phyloP scores from a whole-genome alignment of 1,284 basidiomycete genomes.

The Cutaneotrichosporon sp. region DNA sequence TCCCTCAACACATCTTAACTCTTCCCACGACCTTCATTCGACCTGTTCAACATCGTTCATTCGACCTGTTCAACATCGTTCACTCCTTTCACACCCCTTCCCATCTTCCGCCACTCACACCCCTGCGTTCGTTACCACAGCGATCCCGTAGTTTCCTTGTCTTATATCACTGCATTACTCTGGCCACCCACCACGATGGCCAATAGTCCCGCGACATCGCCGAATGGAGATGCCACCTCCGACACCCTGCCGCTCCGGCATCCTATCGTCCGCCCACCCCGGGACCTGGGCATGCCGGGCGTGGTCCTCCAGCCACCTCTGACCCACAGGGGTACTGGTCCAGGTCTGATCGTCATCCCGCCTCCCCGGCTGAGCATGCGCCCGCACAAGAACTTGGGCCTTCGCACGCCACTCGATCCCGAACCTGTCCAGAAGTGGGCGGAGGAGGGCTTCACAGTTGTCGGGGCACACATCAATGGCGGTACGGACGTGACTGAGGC shows the following conservation, averaged over 20 bases:
- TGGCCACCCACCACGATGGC: too few relatives aligned
- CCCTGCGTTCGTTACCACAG: too few relatives aligned
- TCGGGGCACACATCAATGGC: slow-evolving; percentile 7
- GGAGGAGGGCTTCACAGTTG: slow-evolving; percentile 21
- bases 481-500: slow-evolving; percentile 15
- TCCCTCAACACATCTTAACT: too few relatives aligned
- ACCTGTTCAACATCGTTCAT: too few relatives aligned
- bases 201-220: too few relatives aligned
- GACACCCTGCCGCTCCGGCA: neutral
- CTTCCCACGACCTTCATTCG: too few relatives aligned
- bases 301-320: slow-evolving; percentile 17
- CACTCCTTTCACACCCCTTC: too few relatives aligned
- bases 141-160: too few relatives aligned
- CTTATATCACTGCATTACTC: too few relatives aligned
- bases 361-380: slow-evolving; percentile 11
- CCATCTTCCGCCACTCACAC: too few relatives aligned
- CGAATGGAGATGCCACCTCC: too few relatives aligned
- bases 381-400: slow-evolving; percentile 8
- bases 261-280: neutral
- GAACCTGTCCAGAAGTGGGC: slow-evolving; percentile 23
- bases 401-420: slow-evolving; percentile 16
- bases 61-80: too few relatives aligned
- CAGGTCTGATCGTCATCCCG: slow-evolving; percentile 14
- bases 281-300: neutral
- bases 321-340: slow-evolving; percentile 13